These are phyloP conservation scores for Amphirosellinia nigrospora DNA, from an alignment of 495 filamentous ascomycete genomes.

Conservation along the genomic window DNA sequence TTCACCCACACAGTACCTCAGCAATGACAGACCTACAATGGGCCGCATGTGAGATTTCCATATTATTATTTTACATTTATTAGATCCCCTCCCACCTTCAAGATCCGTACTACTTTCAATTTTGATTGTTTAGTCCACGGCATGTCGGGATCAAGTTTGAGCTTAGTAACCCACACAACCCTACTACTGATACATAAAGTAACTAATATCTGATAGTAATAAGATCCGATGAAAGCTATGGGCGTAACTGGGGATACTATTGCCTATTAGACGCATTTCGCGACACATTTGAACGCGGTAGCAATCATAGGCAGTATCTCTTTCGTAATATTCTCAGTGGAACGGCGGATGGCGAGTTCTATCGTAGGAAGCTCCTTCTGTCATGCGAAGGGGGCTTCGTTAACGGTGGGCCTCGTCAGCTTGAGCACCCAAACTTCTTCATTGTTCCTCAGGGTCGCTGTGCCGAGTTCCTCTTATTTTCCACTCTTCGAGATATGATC, in stretches of 20 bases:
- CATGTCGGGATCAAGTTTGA: neutral
- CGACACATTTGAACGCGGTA: conserved; percentile 23
- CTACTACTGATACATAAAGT: neutral
- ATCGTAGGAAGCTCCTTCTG: conserved; percentile 5
- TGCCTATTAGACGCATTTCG: conserved; percentile 21
- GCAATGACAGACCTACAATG: conserved; percentile 28
- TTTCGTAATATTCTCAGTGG: conserved; percentile 4
- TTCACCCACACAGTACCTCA: no score
- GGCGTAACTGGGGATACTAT: conserved; percentile 26
- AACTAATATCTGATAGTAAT: conserved; percentile 2
- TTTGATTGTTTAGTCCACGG: neutral
- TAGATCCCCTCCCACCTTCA: neutral
- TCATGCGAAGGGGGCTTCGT: conserved; percentile 15
- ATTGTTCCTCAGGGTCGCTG: conserved; percentile 27
- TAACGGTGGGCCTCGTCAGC: conserved; percentile 21
- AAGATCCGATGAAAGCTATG: conserved; percentile 25
- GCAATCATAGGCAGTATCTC: neutral
- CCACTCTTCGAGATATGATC: neutral
- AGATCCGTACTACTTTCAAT: neutral
- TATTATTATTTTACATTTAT: neutral
- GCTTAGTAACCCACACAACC: neutral
- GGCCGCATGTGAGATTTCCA: conserved; percentile 20
- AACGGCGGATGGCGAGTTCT: conserved; percentile 5
- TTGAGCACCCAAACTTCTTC: conserved; percentile 22
- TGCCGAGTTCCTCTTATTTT: conserved; percentile 23